A percentile compares a stretch with the other conserved stretches of the same genome.
These are phyloP conservation scores for Suzukiozyma palmioleophila DNA, from an alignment of 1,139 yeast genomes.

Conservation along the genomic window DNA sequence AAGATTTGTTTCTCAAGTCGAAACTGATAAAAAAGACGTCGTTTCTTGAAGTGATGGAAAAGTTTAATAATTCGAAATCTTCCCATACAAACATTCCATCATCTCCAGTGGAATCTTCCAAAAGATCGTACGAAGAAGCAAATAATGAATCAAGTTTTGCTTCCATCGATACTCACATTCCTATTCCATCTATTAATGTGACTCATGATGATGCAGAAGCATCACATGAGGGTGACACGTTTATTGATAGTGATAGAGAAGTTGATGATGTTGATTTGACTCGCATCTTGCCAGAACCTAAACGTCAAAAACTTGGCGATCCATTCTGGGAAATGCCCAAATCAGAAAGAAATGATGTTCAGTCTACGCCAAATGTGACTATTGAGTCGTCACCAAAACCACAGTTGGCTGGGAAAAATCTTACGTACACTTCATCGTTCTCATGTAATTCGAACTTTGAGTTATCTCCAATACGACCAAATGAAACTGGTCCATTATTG, in stretches of 20 bases:
- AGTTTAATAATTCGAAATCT: slow-evolving; percentile 20
- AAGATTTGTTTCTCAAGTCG: slow-evolving; percentile 72
- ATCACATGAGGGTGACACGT: slow-evolving; percentile 7
- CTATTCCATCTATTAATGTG: slow-evolving; percentile 4
- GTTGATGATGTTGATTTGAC: slow-evolving; percentile 15
- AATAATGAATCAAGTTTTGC: neutral
- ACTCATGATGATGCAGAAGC: slow-evolving; percentile 7
- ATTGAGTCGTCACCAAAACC: slow-evolving; percentile 40
- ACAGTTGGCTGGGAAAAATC: slow-evolving; percentile 38
- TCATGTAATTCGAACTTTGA: slow-evolving; percentile 63
- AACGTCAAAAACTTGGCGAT: slow-evolving; percentile 11
- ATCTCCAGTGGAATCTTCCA: slow-evolving; percentile 23
- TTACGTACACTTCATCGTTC: slow-evolving; percentile 54
- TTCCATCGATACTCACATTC: neutral
- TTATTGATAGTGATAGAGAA: slow-evolving; percentile 3
- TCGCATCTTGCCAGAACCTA: slow-evolving; percentile 12
- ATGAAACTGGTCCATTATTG: slow-evolving; percentile 59
- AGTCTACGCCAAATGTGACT: slow-evolving; percentile 22
- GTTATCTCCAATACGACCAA: slow-evolving; percentile 52
- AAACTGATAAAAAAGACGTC: slow-evolving; percentile 42
- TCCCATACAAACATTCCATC: slow-evolving; percentile 23
- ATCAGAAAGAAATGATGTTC: slow-evolving; percentile 1
- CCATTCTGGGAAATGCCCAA: slow-evolving; percentile 3
- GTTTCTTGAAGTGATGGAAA: slow-evolving; percentile 45
- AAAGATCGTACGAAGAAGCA: slow-evolving; percentile 5